These are phyloP conservation scores for Rhinocladiella similis DNA, from an alignment of 2,329 filamentous ascomycete species.

Conservation along the genomic window DNA sequence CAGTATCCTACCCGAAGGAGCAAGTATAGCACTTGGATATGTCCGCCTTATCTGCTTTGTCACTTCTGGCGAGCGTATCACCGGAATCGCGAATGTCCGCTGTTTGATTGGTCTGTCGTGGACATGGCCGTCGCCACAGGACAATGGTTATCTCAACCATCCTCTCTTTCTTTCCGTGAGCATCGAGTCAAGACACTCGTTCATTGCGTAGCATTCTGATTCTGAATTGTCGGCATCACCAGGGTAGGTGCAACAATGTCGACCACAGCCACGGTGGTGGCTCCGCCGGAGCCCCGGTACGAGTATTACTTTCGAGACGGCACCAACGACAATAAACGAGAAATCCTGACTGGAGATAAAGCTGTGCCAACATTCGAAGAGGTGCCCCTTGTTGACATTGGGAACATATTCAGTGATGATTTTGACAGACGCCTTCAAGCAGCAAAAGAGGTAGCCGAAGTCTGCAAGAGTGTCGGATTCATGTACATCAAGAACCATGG, in stretches of 20 bases:
- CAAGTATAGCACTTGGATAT: too few relatives aligned
- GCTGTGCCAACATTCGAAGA: constrained; percentile 11
- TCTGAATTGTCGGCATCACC: background rate
- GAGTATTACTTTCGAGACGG: constrained; percentile 13
- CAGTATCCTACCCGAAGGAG: too few relatives aligned
- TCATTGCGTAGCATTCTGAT: background rate
- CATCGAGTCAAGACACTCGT: background rate
- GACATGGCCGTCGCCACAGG: background rate
- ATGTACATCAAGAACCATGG: constrained; percentile 55
- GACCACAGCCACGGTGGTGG: constrained; percentile 4
- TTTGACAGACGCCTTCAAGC: constrained; percentile 5
- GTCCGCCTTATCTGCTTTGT: background rate
- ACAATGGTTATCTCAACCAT: background rate
- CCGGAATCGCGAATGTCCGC: background rate
- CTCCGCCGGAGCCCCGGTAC: background rate
- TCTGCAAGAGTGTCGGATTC: constrained; percentile 52
- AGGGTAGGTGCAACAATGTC: background rate
- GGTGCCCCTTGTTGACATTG: constrained; percentile 19
- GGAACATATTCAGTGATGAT: constrained; percentile 16
- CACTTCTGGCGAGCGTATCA: background rate
- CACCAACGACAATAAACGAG: constrained; percentile 6
- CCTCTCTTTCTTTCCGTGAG: background rate
- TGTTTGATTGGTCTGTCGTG: background rate
- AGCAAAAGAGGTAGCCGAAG: constrained; percentile 41
- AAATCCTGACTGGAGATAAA: constrained; percentile 5